Evolutionary conservation across 495 filamentous ascomycete species (phyloP), one percentile per base, ranked within the genome.

Genomic region (Aspergillus hancockii): DNA sequence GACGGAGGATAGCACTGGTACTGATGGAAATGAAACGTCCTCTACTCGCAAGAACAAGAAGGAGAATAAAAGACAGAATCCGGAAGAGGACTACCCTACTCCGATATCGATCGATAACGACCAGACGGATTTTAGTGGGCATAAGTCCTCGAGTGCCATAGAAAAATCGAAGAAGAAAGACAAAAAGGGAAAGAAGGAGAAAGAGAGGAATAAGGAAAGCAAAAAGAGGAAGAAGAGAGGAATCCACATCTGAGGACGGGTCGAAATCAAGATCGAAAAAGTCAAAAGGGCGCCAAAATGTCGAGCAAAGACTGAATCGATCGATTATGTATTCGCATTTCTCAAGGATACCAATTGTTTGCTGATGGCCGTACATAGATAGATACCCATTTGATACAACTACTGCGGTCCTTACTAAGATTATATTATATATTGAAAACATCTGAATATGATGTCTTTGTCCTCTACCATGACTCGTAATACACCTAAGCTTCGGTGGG

Each of bases 401-500:
- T n/a, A 41, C 38, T 41, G 38, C 38, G 38, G 38, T n/a, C 38
- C 5, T 41, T 41, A 41, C 16, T 8, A 41, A 41, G 14, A 41
- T 16, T 14, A 41, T 16, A 41, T 41, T 41, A 6, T 41, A 41
- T 16, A 41, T 41, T 14, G 38, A 3, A 18, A 41, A 12, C 5
- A 18, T 41, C 38, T 41, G 38, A 41, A 41, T 16, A n/a, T n/a
- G 14, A 41, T 50, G 31, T 57, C 45, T 50, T 61, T 54, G 58
- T 58, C 57, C 61, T 53, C 51, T 55, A 52, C 61, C 49, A 52
- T 69, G 55, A 61, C 40, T 63, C 56, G 28, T 54, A 62, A 19
- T 28, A 31, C 4, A 3, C 61, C 64, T 67, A 77, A 46, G 71
- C 73, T 68, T 86, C 75, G 49, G 79, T 81, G 4, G 85, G 85